Evolutionary conservation across 306 rosid species (phyloP).

Genomic region (Quercus alba): DNA sequence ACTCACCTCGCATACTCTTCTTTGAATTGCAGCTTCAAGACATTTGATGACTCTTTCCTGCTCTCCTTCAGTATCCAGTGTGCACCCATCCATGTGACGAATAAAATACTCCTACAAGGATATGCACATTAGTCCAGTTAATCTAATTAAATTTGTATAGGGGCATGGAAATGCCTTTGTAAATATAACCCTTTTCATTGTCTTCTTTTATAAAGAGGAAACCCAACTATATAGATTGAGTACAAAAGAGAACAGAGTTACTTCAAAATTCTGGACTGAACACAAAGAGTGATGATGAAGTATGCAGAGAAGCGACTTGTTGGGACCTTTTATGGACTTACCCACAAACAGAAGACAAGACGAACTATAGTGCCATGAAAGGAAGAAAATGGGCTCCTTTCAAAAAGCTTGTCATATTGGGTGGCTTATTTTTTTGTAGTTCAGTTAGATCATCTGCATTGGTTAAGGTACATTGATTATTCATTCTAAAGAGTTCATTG

Average conservation of each 20-base stretch:
- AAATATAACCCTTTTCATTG: slow-evolving; percentile 1
- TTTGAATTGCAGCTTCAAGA: slow-evolving; percentile 83
- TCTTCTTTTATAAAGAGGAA: slow-evolving; percentile 1
- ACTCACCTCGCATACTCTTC: slow-evolving; percentile 90
- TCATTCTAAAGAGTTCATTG: neutral
- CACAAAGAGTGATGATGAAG: neutral
- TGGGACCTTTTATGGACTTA: neutral
- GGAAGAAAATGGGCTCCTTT: neutral
- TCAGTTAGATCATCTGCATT: neutral
- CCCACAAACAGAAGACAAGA: no score
- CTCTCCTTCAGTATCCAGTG: slow-evolving; percentile 84
- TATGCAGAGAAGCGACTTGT: neutral
- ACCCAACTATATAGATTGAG: neutral
- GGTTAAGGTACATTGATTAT: neutral
- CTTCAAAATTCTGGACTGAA: neutral
- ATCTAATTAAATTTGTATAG: neutral
- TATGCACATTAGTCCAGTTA: slow-evolving; percentile 14
- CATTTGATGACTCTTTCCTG: slow-evolving; percentile 84
- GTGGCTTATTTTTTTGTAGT: neutral
- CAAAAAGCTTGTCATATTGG: neutral
- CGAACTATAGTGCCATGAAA: neutral
- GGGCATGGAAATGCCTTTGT: neutral
- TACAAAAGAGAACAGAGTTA: neutral
- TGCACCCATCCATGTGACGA: slow-evolving; percentile 89
- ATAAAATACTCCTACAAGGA: slow-evolving; percentile 65